phyloP scores from a whole-genome alignment of 345 rosid species.

The Carallia brachiata region DNA sequence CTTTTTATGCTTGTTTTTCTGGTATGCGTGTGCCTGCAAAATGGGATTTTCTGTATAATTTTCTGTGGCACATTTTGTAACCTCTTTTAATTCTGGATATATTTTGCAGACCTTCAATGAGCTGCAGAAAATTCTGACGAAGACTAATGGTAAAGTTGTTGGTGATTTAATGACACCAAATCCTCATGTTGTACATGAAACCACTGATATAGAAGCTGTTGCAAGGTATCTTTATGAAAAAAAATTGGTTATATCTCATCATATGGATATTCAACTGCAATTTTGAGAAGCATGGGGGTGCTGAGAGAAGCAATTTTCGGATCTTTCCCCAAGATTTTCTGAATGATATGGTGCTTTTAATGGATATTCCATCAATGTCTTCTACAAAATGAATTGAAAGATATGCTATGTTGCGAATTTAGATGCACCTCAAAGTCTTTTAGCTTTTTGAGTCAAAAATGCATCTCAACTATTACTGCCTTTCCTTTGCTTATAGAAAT shows the following conservation, averaged over 20 bases:
- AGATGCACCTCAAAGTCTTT: not conserved
- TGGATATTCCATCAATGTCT: not conserved
- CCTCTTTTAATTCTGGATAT: constrained; percentile 19
- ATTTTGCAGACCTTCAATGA: constrained; percentile 66
- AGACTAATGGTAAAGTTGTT: constrained; percentile 78
- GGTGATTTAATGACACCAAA: constrained; percentile 96
- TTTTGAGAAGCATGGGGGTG: not conserved
- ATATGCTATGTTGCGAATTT: not conserved
- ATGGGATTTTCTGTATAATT: not conserved
- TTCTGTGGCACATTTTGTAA: not conserved
- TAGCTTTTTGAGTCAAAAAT: not conserved
- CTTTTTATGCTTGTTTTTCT: too few relatives aligned
- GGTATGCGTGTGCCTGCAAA: too few relatives aligned
- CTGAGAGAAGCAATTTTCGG: not conserved
- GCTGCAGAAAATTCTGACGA: constrained; percentile 69
- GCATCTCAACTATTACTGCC: not conserved
- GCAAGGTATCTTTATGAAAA: constrained; percentile 49
- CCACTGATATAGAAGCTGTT: constrained; percentile 83
- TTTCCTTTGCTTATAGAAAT: not conserved
- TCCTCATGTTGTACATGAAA: constrained; percentile 73
- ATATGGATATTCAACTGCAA: not conserved
- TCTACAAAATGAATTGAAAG: not conserved
- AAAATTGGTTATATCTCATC: not conserved
- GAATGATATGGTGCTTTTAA: not conserved
- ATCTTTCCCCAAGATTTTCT: too few relatives aligned